Percentiles rank a stretch among this genome's conserved stretches.
Conservation (phyloP, 768 basidiomycete species). For the Hydnum rufescens region DNA sequence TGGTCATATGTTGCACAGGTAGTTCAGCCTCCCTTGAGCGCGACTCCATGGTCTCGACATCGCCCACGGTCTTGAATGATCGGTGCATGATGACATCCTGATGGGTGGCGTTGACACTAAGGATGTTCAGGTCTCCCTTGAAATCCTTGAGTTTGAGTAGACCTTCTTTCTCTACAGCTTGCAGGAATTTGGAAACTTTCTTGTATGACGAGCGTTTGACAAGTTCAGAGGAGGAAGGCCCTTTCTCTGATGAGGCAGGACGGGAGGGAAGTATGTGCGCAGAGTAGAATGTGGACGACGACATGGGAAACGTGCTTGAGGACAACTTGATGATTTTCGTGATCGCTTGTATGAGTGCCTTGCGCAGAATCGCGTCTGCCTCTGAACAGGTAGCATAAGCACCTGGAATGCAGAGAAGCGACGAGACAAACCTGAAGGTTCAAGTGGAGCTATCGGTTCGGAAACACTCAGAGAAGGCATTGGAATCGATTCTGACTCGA, state of each 20-base stretch:
- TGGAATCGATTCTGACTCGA: no score
- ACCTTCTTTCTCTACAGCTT: slow-evolving; percentile 49
- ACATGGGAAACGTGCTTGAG: slow-evolving; percentile 28
- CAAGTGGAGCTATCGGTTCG: no score
- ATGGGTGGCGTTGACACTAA: slow-evolving; percentile 36
- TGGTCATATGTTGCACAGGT: slow-evolving; percentile 28
- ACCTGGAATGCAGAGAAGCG: no score
- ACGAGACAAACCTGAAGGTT: no score
- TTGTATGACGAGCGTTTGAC: slow-evolving; percentile 69
- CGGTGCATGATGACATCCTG: slow-evolving; percentile 33
- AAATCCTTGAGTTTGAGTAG: slow-evolving; percentile 55
- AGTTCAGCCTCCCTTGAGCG: slow-evolving; percentile 27
- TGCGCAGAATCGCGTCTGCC: slow-evolving; percentile 35
- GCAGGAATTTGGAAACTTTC: slow-evolving; percentile 65
- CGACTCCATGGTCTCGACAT: slow-evolving; percentile 40
- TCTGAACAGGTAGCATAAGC: slow-evolving; percentile 27
- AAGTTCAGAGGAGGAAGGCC: background rate
- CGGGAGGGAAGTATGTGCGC: slow-evolving; percentile 58
- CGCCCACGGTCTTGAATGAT: slow-evolving; percentile 39
- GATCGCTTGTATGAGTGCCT: slow-evolving; percentile 48
- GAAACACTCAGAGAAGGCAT: no score
- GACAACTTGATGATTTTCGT: slow-evolving; percentile 12
- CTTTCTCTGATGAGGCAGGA: background rate
- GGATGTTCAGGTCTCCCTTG: slow-evolving; percentile 20
- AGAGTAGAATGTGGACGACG: slow-evolving; percentile 57